Conservation (phyloP, 768 basidiomycete species). For the Termitomyces sp. region DNA sequence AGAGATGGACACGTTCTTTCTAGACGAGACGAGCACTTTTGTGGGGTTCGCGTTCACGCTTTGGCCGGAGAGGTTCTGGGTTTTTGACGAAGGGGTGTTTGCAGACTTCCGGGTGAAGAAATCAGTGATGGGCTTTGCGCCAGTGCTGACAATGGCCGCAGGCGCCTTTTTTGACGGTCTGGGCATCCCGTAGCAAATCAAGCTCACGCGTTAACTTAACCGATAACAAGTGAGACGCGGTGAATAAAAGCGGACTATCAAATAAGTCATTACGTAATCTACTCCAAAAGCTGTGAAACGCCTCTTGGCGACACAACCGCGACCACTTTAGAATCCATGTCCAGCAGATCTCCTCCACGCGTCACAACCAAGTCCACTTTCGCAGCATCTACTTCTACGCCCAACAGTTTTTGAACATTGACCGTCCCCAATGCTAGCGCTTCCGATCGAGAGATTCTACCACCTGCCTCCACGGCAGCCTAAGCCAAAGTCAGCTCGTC, state of each 20-base stretch:
- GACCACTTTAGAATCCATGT: constrained; percentile 39
- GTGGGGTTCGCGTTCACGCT: constrained; percentile 3
- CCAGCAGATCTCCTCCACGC: constrained; percentile 46
- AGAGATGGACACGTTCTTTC: constrained; percentile 5
- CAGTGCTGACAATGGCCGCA: constrained; percentile 6
- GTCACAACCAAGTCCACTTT: constrained; percentile 53
- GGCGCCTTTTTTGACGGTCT: constrained; percentile 23
- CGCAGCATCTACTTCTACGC: constrained; percentile 24
- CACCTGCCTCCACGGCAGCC: constrained; percentile 40
- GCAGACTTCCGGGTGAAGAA: constrained; percentile 35
- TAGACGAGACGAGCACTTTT: constrained; percentile 1
- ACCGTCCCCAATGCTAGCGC: constrained; percentile 42
- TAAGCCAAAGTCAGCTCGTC: constrained; percentile 12
- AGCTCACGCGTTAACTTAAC: constrained; percentile 8
- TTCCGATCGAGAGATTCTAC: constrained; percentile 32
- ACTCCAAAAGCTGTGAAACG: constrained; percentile 4
- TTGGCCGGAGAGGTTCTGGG: constrained; percentile 5
- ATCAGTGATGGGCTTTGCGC: constrained; percentile 33
- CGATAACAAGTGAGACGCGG: neutral
- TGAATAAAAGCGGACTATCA: constrained; percentile 5
- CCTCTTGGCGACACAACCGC: constrained; percentile 44
- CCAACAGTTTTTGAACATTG: constrained; percentile 36
- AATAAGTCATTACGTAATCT: neutral
- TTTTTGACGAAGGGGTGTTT: constrained; percentile 9
- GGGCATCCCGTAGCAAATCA: constrained; percentile 19